A percentile compares a stretch with the other conserved stretches of the same genome.
phyloP scores from a whole-genome alignment of 108 stramenopile species.

The Bacterosira constricta region DNA sequence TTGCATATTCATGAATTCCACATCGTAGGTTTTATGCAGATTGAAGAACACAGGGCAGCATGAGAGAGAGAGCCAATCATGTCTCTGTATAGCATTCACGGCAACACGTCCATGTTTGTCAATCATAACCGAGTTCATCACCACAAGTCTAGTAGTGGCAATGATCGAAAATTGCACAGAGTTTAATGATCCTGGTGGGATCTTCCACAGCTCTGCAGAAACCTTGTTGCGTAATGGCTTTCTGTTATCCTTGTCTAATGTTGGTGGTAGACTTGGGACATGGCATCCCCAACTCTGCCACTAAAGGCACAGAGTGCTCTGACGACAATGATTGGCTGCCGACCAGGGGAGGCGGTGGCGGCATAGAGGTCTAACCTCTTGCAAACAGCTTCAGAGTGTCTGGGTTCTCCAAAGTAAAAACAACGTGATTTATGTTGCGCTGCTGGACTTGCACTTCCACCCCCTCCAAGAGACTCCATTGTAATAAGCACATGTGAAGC shows the following conservation, averaged over 20 bases:
- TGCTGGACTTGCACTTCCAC: not conserved
- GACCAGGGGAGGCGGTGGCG: conserved; percentile 14
- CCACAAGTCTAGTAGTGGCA: conserved; percentile 23
- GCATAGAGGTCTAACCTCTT: conserved; percentile 19
- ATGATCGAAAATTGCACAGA: conserved; percentile 18
- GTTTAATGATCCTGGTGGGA: conserved; percentile 20
- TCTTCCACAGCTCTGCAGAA: conserved; percentile 11
- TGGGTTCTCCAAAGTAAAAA: not conserved
- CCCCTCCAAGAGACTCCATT: conserved; percentile 32
- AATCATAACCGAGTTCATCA: conserved; percentile 13
- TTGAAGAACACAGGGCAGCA: conserved; percentile 32
- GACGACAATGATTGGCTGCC: conserved; percentile 25
- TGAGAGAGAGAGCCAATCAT: conserved; percentile 26
- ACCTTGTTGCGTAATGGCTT: not conserved
- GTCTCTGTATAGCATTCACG: not conserved
- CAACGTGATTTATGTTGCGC: not conserved
- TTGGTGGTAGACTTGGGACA: conserved; percentile 11
- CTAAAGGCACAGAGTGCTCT: conserved; percentile 30
- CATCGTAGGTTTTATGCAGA: conserved; percentile 32
- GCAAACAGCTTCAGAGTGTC: conserved; percentile 9
- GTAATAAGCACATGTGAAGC: conserved; percentile 28
- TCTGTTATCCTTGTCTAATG: conserved; percentile 1
- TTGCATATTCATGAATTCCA: conserved; percentile 28
- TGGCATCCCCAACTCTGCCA: conserved; percentile 21
- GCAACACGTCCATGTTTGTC: not conserved